Evolutionary conservation across 169 alveolate species (phyloP).

Genomic region (Cryptosporidium sp.): DNA sequence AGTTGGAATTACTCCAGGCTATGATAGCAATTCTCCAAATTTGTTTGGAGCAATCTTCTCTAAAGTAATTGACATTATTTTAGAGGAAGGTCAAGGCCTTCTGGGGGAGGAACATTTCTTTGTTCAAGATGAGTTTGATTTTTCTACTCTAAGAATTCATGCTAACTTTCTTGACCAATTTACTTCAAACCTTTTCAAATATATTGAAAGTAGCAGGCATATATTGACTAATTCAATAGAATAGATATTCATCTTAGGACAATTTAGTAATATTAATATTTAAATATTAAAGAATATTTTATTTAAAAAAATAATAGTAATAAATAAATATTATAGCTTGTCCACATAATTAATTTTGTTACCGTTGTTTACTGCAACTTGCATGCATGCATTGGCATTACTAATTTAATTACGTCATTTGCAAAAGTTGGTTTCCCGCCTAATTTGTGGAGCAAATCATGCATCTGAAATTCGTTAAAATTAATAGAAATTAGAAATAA

Average conservation of each 20-base stretch:
- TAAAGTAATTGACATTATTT: constrained; percentile 50
- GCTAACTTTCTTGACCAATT: constrained; percentile 33
- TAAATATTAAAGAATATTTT: not conserved
- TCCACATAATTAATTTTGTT: not conserved
- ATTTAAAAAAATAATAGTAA: not conserved
- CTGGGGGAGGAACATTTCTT: constrained; percentile 33
- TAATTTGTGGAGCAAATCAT: not conserved
- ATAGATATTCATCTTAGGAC: not conserved
- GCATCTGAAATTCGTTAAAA: constrained; percentile 19
- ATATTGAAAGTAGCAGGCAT: constrained; percentile 23
- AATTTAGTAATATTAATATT: not conserved
- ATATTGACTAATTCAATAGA: not conserved
- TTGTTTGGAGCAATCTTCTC: constrained; percentile 66
- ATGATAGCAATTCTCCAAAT: constrained; percentile 54
- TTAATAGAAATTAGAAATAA: not conserved
- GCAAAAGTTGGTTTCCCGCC: not conserved
- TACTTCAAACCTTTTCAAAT: constrained; percentile 40
- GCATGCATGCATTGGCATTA: not conserved
- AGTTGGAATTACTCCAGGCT: constrained; percentile 67
- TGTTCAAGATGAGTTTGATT: constrained; percentile 72
- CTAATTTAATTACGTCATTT: constrained; percentile 8
- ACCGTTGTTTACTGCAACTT: not conserved
- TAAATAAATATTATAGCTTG: not conserved
- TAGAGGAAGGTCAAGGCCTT: constrained; percentile 37
- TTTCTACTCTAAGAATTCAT: constrained; percentile 43